A percentile compares a stretch with the other conserved stretches of the same genome.
These are phyloP conservation scores for Fusarium torreyae DNA, from an alignment of 2,329 filamentous ascomycete species.

Conservation along the genomic window DNA sequence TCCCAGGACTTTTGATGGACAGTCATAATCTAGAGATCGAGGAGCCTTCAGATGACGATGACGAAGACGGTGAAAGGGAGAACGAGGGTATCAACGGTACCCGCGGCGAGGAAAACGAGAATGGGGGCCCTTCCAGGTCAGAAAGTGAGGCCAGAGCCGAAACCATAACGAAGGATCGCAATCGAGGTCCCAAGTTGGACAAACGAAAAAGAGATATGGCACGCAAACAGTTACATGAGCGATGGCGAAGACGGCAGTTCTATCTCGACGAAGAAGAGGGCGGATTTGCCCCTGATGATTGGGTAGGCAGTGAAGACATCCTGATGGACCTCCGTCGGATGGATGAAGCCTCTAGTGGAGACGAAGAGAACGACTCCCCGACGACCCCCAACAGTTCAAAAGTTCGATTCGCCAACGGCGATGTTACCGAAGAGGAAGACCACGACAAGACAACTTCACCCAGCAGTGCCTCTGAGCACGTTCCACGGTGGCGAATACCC, in stretches of 20 bases:
- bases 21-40: constrained; percentile 50
- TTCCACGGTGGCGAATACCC: constrained; percentile 84
- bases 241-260: constrained; percentile 84
- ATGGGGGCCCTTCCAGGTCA: constrained; percentile 53
- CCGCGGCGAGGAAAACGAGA: constrained; percentile 47
- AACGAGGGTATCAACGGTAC: constrained; percentile 47
- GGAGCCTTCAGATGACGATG: constrained; percentile 50
- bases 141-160: constrained; percentile 61
- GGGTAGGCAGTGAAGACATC: constrained; percentile 73
- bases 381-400: constrained; percentile 83
- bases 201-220: constrained; percentile 62
- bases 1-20: constrained; percentile 59
- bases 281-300: constrained; percentile 73
- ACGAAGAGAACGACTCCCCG: constrained; percentile 60
- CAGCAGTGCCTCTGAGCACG: constrained; percentile 79
- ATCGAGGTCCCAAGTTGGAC: constrained; percentile 56
- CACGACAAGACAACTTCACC: constrained; percentile 83
- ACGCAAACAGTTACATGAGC: constrained; percentile 72
- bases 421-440: constrained; percentile 77
- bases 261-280: constrained; percentile 91
- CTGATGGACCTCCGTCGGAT: constrained; percentile 56
- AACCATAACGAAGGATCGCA: constrained; percentile 56
- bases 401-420: constrained; percentile 81
- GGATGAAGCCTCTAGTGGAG: constrained; percentile 62
- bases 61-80: constrained; percentile 44